Base-by-base conservation (phyloP, 1,284 basidiomycete genomes). In the Puccinia brachypodii region DNA sequence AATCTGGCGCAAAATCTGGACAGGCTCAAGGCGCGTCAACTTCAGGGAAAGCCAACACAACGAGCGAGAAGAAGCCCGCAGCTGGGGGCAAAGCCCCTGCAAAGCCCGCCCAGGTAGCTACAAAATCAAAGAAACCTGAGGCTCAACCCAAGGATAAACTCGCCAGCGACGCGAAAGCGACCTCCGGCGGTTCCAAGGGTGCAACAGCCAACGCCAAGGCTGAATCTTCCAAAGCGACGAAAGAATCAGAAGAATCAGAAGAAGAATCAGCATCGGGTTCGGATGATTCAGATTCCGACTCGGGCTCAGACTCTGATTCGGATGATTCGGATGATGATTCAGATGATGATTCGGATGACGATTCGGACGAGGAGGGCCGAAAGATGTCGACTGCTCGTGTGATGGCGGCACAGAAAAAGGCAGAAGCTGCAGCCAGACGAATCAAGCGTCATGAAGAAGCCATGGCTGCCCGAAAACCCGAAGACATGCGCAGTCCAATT, bases 401-500 rank as follows among this genome's bases (percentile, higher is more conserved):
- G 82, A 88, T 93, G 86, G 91, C 91, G 16, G 92, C 92, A 66
- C 90, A 93, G 87, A 89, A 89, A 84, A 98, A 96, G 87, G 92
- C 92, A 0, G 93, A 94, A 84, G 94, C 95, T 13, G 92, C 92
- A 66, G 91, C 91, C 50, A 90, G 94, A 60, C 90, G 93, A 78
- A 90, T 91, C 77, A 93, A 95, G 85, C 92, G 93, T 9, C 92
- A 92, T 85, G 92, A 94, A 87, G 92, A 91, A 42, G 96, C 96
- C 9, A 87, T 97, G 84, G 94, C 95, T 44, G 93, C 93, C 6
- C 89, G 94, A 81, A 94, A 88, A 87, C 95, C 94, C 86, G 95
- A 98, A 85, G 89, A 99, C 86, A 88, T 99, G 80, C 93, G 97
- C 71, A 95, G 92, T 86, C 97, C 97, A 38, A 99, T 99, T 86